Percentiles rank a stretch among this genome's conserved stretches.
These are phyloP conservation scores for Aotearoamyces nothofagi DNA, from an alignment of 2,329 filamentous ascomycete species.

Conservation along the genomic window DNA sequence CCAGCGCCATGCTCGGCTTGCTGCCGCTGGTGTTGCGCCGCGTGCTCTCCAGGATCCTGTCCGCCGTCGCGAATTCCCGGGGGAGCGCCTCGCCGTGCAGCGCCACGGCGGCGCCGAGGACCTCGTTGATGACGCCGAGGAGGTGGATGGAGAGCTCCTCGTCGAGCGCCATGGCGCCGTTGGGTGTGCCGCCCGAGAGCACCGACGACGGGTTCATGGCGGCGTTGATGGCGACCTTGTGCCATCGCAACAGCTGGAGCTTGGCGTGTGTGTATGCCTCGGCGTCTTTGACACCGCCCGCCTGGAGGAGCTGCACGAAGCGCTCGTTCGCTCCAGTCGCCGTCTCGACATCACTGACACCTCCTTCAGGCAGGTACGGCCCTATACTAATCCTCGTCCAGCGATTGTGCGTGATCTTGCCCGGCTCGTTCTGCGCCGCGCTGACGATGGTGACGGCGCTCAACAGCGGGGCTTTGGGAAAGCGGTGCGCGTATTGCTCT, in stretches of 20 bases:
- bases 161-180: conserved; percentile 50
- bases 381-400: conserved; percentile 62
- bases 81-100: conserved; percentile 48
- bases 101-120: conserved; percentile 45
- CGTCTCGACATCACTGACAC: conserved; percentile 3
- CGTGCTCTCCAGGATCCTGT: conserved; percentile 46
- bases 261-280: conserved; percentile 48
- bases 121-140: conserved; percentile 53
- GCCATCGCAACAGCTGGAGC: conserved; percentile 57
- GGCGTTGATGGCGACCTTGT: conserved; percentile 64
- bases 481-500: conserved; percentile 45
- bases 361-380: conserved; percentile 37
- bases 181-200: conserved; percentile 46
- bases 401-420: conserved; percentile 52
- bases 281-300: conserved; percentile 48
- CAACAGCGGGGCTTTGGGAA: conserved; percentile 43
- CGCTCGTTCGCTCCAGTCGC: conserved; percentile 20
- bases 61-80: conserved; percentile 41
- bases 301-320: conserved; percentile 28
- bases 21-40: conserved; percentile 46
- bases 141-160: conserved; percentile 46
- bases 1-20: conserved; percentile 34
- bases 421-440: conserved; percentile 48
- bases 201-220: conserved; percentile 62
- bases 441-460: conserved; percentile 56